These are phyloP conservation scores for Talaromyces proteolyticus DNA, from an alignment of 495 filamentous ascomycete species.

Conservation along the genomic window DNA sequence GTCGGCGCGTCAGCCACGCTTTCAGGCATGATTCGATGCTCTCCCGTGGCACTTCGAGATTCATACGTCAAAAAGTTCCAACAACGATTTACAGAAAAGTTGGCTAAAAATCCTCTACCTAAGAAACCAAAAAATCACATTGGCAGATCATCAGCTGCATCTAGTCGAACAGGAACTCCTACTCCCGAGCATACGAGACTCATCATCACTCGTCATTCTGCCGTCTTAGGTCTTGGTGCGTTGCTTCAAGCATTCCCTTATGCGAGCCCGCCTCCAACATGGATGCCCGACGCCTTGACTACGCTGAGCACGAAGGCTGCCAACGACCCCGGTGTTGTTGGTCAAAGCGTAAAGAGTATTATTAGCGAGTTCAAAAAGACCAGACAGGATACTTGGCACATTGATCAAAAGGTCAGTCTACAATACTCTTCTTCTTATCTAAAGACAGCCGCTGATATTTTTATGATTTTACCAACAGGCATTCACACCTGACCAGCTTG, in stretches of 20 bases:
- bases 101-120: slow-evolving; percentile 78
- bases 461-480: slow-evolving; percentile 47
- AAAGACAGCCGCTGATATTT: slow-evolving; percentile 19
- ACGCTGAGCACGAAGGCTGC: slow-evolving; percentile 79
- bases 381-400: slow-evolving; percentile 96
- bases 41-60: slow-evolving; percentile 73
- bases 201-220: slow-evolving; percentile 78
- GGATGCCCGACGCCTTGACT: slow-evolving; percentile 92
- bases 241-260: slow-evolving; percentile 97
- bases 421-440: background rate
- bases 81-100: slow-evolving; percentile 67
- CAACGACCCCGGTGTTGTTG: slow-evolving; percentile 85
- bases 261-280: slow-evolving; percentile 79
- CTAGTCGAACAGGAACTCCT: slow-evolving; percentile 62
- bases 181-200: slow-evolving; percentile 80
- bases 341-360: slow-evolving; percentile 94
- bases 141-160: slow-evolving; percentile 31
- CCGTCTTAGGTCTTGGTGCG: slow-evolving; percentile 86
- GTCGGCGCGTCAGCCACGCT: slow-evolving; percentile 87
- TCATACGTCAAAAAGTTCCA: slow-evolving; percentile 70
- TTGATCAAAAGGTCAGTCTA: slow-evolving; percentile 81
- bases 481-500: slow-evolving; percentile 86
- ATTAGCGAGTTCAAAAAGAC: slow-evolving; percentile 99
- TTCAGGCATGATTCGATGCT: slow-evolving; percentile 97
- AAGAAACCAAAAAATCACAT: slow-evolving; percentile 52